Percentiles rank a stretch among this genome's conserved stretches.
Evolutionary conservation across 257 asterid genomes (phyloP).

Genomic region (Ligustrum vulgare): DNA sequence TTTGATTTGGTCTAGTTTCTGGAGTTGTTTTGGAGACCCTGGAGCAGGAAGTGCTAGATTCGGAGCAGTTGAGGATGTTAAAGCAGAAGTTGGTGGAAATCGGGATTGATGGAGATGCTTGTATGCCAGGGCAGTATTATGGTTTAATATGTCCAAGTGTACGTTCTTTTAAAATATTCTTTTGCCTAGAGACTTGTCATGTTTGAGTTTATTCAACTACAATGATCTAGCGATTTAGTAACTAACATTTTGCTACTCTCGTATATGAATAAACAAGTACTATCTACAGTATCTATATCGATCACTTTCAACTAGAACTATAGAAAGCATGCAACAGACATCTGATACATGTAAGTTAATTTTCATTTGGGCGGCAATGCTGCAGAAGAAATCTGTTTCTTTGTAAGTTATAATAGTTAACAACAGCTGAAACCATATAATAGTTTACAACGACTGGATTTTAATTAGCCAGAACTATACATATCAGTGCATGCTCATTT

Average conservation of each 20-base stretch:
- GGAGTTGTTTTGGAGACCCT: conserved; percentile 41
- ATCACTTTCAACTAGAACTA: conserved; percentile 1
- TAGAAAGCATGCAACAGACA: neutral
- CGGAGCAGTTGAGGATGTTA: conserved; percentile 34
- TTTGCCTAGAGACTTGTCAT: neutral
- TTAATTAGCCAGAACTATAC: neutral
- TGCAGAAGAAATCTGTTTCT: neutral
- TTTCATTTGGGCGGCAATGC: neutral
- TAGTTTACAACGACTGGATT: neutral
- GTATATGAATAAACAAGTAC: neutral
- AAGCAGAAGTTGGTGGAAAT: conserved; percentile 50
- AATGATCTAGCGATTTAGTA: neutral
- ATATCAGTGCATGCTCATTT: neutral
- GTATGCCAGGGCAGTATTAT: conserved; percentile 67
- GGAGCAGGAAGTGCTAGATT: conserved; percentile 41
- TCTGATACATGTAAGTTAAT: neutral
- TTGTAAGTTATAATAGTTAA: neutral
- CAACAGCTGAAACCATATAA: neutral
- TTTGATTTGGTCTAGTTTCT: conserved; percentile 37
- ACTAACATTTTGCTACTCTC: neutral
- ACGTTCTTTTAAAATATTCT: conserved; percentile 30
- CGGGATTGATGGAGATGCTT: conserved; percentile 50
- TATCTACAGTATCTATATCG: neutral
- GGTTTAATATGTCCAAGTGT: conserved; percentile 70
- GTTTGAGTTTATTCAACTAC: conserved; percentile 3